Percentiles rank a stretch among this genome's conserved stretches.
Conservation (phyloP, 1,284 basidiomycete species). For the Rhodotorula sp. region DNA sequence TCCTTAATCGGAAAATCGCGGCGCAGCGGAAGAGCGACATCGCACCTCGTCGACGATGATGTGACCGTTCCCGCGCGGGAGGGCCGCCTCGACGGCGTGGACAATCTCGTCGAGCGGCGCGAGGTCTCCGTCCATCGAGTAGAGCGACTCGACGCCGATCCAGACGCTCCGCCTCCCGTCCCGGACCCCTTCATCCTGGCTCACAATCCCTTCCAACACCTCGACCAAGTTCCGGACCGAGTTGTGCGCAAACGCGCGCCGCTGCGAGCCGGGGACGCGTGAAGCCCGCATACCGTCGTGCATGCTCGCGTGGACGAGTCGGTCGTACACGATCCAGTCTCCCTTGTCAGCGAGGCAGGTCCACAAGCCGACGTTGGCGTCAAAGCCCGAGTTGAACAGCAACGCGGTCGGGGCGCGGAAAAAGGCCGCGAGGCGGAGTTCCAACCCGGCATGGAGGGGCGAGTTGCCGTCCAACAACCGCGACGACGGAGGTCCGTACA, state of each 20-base stretch:
- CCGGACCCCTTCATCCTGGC: slow-evolving; percentile 22
- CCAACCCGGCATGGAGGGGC: slow-evolving; percentile 64
- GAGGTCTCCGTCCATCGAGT: slow-evolving; percentile 94
- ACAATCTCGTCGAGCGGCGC: slow-evolving; percentile 70
- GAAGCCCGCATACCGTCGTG: slow-evolving; percentile 82
- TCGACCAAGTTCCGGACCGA: slow-evolving; percentile 51
- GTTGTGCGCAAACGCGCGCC: slow-evolving; percentile 70
- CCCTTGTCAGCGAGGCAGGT: slow-evolving; percentile 72
- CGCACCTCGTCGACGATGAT: slow-evolving; percentile 75
- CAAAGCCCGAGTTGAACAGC: slow-evolving; percentile 92
- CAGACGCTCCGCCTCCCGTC: slow-evolving; percentile 31
- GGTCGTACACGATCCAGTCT: slow-evolving; percentile 81
- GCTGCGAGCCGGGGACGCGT: slow-evolving; percentile 53
- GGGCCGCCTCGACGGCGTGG: slow-evolving; percentile 58
- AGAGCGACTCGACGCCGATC: slow-evolving; percentile 82
- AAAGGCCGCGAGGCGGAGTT: slow-evolving; percentile 63
- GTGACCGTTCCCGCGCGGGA: slow-evolving; percentile 64
- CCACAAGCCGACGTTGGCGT: slow-evolving; percentile 90
- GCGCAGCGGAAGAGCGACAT: not conserved
- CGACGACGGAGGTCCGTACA: slow-evolving; percentile 78
- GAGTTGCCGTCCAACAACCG: slow-evolving; percentile 80
- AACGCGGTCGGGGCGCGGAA: slow-evolving; percentile 65
- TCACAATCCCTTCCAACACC: slow-evolving; percentile 4
- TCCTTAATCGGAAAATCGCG: no score
- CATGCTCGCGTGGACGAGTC: slow-evolving; percentile 85